Base-by-base conservation (phyloP, 2,329 filamentous ascomycete genomes). In the Stachybotrys elegans region DNA sequence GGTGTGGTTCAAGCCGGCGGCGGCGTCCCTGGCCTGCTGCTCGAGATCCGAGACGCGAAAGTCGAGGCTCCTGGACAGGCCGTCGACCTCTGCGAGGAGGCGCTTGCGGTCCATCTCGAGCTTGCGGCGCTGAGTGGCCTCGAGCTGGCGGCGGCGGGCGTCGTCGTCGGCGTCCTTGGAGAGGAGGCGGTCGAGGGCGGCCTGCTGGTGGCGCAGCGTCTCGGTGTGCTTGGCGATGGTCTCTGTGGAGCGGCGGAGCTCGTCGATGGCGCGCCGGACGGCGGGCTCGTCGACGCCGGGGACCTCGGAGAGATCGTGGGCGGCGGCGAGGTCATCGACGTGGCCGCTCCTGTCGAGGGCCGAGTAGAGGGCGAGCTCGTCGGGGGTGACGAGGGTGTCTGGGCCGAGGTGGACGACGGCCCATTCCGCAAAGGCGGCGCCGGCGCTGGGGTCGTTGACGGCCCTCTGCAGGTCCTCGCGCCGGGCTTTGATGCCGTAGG, bases 181-280 rank as follows among this genome's bases (percentile, higher is more conserved):
- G 5, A 75, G 65, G 67, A 75, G 31, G 67, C 68, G 51, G 25
- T 71, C 70, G 42, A 87, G 59, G 9, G 81, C 81, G 52, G 78
- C 74, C 47, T 79, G 78, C 59, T 88, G 84, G 41, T 75, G 69
- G 44, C 74, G 73, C 16, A 88, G 59, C 1, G 74, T 69, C 55
- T 81, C 77, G 22, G 75, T 81, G 56, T 88, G 84, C 59, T 76
- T 76, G 48, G 77, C 71, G 22, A 88, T 84, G 16, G 73, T 75
- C 16, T 72, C 72, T 1, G 84, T 87, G 2, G 84, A 86, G 29
- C 69, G 69, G 47, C 78, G 72, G n/a, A 89, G 68, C 43, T 84
- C 77, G 4, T 76, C 71, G 40, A 86, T 79, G 14, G 84, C 84
- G 32, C 68, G 61, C 43, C 70, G 70, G 44, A 88, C 67, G 42